Base-by-base conservation (phyloP, 805 yeast genomes). In the Barnettozyma populi region DNA sequence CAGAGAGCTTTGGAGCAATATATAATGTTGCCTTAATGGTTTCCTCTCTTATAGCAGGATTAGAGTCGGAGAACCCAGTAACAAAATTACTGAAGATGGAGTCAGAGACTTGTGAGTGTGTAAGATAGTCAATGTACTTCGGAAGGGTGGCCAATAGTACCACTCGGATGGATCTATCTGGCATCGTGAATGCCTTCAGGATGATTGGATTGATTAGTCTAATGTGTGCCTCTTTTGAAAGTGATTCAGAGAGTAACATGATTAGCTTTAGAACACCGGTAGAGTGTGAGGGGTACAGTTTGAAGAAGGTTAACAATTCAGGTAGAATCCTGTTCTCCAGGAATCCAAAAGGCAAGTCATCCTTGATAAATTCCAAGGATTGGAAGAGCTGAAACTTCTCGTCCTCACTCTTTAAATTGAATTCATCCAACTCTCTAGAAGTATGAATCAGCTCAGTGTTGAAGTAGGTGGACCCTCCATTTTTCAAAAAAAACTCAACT, bases 21-120 rank as follows among this genome's bases (percentile, higher is more conserved):
- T 61, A 60, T 4, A 80, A 69, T 2, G 81, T 76, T 3, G 89
- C 78, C 43, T 82, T 84, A 35, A 92, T 70, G 0, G 97, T 86
- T 45, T 83, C 87, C 54, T 86, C 86, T 52, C 97, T 72, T 36
- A 92, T 79, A n/a, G 83, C 74, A 4, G 82, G 76, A 61, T 88
- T 90, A 1, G 94, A 79, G 62, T 92, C 99, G 31, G 82, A 79
- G 57, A 92, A 85, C 0, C 99, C 98, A 16, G 84, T 80, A n/a
- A 83, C 67, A 56, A 86, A 72, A 42, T 75, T 75, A 9, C 79
- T 78, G 63, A 86, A 88, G 1, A 94, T 74, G 54, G 78, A 80
- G 53, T 76, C 81, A 53, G 84, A 84, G 4, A 90, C 76, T 27
- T 84, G 88, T 39, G 75, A 65, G 36, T 78, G 79, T 2, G 79